Conservation (phyloP, 805 yeast genomes). For the Yamadazyma sp. region DNA sequence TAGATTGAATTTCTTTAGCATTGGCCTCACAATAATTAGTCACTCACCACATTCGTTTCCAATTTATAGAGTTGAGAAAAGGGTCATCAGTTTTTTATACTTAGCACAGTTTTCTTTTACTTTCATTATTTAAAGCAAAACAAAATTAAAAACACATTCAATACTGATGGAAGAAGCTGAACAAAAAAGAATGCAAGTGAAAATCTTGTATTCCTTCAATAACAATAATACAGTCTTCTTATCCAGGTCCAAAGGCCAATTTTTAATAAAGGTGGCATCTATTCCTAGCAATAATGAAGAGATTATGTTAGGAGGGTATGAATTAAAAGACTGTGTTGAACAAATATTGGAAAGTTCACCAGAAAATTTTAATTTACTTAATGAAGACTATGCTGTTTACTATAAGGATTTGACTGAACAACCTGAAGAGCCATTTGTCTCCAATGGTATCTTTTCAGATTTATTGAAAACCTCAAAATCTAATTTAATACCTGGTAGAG, state of each 20-base stretch:
- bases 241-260: conserved; percentile 33
- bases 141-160: not conserved
- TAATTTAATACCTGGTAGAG: conserved; percentile 47
- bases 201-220: conserved; percentile 44
- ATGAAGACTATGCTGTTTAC: conserved; percentile 44
- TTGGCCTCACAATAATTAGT: no score
- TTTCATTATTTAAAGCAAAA: no score
- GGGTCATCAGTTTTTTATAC: no score
- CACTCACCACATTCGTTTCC: no score
- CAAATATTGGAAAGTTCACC: conserved; percentile 39
- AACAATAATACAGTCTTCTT: conserved; percentile 41
- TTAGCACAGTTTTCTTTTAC: no score
- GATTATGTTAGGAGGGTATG: conserved; percentile 40
- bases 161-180: conserved; percentile 13
- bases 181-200: conserved; percentile 41
- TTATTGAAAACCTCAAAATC: conserved; percentile 23
- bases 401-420: conserved; percentile 46
- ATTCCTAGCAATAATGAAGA: conserved; percentile 31
- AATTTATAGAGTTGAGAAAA: no score
- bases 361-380: conserved; percentile 37
- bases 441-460: conserved; percentile 37
- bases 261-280: conserved; percentile 35
- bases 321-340: conserved; percentile 34
- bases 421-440: conserved; percentile 47
- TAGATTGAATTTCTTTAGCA: no score